phyloP scores from a whole-genome alignment of 352 stramenopile species.

The Phytophthora melonis region DNA sequence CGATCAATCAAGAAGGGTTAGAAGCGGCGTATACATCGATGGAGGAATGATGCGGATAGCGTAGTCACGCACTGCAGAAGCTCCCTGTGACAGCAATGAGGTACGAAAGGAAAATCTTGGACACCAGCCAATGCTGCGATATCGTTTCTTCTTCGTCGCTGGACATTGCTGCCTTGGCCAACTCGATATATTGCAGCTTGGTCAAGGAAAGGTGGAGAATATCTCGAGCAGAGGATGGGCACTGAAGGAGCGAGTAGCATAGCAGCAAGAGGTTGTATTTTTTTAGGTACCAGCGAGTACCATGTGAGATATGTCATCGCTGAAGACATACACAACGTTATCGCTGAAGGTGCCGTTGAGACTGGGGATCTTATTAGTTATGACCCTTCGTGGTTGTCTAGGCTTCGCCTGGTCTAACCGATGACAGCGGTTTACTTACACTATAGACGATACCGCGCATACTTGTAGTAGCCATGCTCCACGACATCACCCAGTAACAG shows the following conservation, averaged over 20 bases:
- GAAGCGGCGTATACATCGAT: neutral
- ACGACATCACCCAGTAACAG: constrained; percentile 71
- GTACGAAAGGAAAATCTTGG: constrained; percentile 60
- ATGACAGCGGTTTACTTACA: neutral
- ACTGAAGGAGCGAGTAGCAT: neutral
- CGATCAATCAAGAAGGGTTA: neutral
- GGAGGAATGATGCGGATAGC: too few relatives aligned
- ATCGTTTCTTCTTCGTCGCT: constrained; percentile 21
- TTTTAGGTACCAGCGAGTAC: too few relatives aligned
- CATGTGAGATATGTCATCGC: too few relatives aligned
- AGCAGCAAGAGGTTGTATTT: too few relatives aligned
- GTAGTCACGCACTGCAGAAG: constrained; percentile 51
- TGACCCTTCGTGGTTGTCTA: neutral
- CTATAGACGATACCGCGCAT: constrained; percentile 36
- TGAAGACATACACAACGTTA: too few relatives aligned
- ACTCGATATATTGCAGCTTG: neutral
- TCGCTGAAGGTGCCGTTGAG: too few relatives aligned
- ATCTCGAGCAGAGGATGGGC: neutral
- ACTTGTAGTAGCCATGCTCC: constrained; percentile 33
- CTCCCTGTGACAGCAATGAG: constrained; percentile 63
- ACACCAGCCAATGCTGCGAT: constrained; percentile 52
- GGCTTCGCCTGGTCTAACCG: too few relatives aligned
- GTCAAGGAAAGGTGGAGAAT: neutral
- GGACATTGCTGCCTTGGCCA: constrained; percentile 18
- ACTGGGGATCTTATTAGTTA: too few relatives aligned